Evolutionary conservation across 805 yeast genomes (phyloP).

Genomic region (Starmerella floris): DNA sequence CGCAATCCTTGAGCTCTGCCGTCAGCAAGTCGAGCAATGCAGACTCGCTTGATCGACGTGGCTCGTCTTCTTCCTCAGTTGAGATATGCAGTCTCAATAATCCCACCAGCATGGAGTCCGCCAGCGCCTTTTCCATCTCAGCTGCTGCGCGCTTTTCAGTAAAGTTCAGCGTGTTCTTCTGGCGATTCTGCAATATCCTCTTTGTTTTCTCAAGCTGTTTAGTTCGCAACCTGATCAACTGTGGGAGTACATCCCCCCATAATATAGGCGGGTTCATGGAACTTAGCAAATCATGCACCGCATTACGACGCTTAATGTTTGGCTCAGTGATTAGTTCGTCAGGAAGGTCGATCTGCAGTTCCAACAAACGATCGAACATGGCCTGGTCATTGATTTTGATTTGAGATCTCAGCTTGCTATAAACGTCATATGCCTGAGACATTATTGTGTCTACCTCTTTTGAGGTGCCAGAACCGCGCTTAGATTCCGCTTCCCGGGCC

Average conservation of each 20-base stretch:
- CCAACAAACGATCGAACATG: neutral
- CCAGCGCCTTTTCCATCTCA: conserved; percentile 35
- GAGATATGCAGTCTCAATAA: conserved; percentile 47
- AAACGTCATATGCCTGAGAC: neutral
- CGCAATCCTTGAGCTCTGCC: conserved; percentile 32
- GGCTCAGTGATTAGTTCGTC: neutral
- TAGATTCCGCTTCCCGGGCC: conserved; percentile 11
- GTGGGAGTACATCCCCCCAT: conserved; percentile 15
- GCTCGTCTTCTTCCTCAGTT: conserved; percentile 45
- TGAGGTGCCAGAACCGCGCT: neutral
- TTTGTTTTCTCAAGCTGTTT: conserved; percentile 21
- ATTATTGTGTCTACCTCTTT: neutral
- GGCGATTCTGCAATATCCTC: conserved; percentile 20
- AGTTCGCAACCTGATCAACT: conserved; percentile 20
- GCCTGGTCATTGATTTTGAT: neutral
- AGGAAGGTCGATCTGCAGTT: neutral
- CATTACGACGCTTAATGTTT: neutral
- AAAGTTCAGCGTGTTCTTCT: conserved; percentile 19
- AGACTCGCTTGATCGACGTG: conserved; percentile 48
- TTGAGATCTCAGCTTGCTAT: neutral
- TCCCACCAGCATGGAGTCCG: conserved; percentile 38
- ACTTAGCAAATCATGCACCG: neutral
- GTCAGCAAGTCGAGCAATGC: conserved; percentile 45
- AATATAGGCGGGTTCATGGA: neutral
- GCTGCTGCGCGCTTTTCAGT: conserved; percentile 11